A percentile compares a stretch with the other conserved stretches of the same genome.
Conservation (phyloP, 2,329 filamentous ascomycete species). For the Exserohilum rostratum region DNA sequence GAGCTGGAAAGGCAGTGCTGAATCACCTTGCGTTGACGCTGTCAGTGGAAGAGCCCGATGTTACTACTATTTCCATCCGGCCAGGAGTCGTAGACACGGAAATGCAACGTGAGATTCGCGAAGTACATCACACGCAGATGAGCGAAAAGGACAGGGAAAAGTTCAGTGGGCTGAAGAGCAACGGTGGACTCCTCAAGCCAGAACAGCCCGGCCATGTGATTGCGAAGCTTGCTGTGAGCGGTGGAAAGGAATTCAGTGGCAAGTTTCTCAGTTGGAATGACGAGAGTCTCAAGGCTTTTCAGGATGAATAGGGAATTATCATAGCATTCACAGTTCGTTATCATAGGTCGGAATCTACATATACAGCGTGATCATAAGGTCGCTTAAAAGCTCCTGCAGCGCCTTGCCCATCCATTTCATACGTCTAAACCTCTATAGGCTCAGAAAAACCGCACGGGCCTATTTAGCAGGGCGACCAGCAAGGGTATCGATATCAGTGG, state of each 20-base stretch:
- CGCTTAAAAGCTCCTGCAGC: neutral
- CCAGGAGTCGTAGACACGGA: conserved; percentile 86
- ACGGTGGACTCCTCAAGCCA: conserved; percentile 75
- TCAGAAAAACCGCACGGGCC: neutral
- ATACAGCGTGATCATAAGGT: conserved; percentile 5
- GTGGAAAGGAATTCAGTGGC: conserved; percentile 72
- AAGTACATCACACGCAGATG: conserved; percentile 69
- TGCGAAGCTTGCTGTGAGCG: conserved; percentile 72
- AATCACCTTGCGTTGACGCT: conserved; percentile 80
- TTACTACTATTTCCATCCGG: conserved; percentile 73
- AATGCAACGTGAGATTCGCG: conserved; percentile 85
- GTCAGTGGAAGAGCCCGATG: conserved; percentile 74
- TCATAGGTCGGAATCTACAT: conserved; percentile 11
- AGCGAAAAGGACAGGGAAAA: conserved; percentile 62
- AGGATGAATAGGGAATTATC: conserved; percentile 1
- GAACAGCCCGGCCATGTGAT: conserved; percentile 88
- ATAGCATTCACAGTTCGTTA: conserved; percentile 3
- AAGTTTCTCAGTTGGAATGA: conserved; percentile 66
- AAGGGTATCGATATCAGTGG: conserved; percentile 27
- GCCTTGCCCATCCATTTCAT: neutral
- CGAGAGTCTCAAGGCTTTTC: conserved; percentile 31
- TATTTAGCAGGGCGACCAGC: conserved; percentile 24
- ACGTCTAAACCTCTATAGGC: neutral
- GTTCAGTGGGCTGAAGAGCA: conserved; percentile 73
- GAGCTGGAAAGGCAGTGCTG: conserved; percentile 80